A percentile compares a stretch with the other conserved stretches of the same genome.
phyloP scores from a whole-genome alignment of 768 basidiomycete species.

The Mrakia gelida region DNA sequence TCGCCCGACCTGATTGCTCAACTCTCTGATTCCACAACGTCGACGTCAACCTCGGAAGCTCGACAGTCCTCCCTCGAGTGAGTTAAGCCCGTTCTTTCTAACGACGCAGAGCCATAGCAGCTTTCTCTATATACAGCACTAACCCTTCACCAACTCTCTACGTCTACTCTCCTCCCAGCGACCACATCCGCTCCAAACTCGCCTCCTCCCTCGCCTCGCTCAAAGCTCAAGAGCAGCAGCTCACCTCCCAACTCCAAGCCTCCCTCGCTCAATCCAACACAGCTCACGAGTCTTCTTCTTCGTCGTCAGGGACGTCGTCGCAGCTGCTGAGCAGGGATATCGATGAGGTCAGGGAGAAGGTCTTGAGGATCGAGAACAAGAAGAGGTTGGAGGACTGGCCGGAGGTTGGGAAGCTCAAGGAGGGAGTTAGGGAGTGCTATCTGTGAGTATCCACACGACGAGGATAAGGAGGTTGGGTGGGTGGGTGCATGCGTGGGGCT shows the following conservation, averaged over 20 bases:
- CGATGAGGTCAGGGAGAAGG: slow-evolving; percentile 45
- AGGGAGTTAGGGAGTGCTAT: slow-evolving; percentile 43
- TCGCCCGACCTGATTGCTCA: slow-evolving; percentile 43
- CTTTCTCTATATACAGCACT: not conserved
- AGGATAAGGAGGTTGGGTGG: too few relatives aligned
- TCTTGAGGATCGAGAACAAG: slow-evolving; percentile 40
- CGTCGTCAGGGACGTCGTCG: slow-evolving; percentile 38
- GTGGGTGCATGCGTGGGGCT: too few relatives aligned
- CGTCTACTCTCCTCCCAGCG: slow-evolving; percentile 36
- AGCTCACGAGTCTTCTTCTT: slow-evolving; percentile 15
- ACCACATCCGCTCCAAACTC: slow-evolving; percentile 42
- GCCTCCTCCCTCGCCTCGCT: slow-evolving; percentile 41
- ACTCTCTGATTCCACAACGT: slow-evolving; percentile 38
- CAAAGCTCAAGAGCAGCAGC: slow-evolving; percentile 45
- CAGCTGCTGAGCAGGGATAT: slow-evolving; percentile 44
- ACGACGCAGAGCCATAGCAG: too few relatives aligned
- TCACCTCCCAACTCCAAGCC: slow-evolving; percentile 34
- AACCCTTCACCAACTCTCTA: too few relatives aligned
- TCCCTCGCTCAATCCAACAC: slow-evolving; percentile 32
- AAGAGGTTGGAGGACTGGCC: slow-evolving; percentile 37
- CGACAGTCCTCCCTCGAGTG: slow-evolving; percentile 32
- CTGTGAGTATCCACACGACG: too few relatives aligned
- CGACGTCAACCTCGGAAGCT: slow-evolving; percentile 28
- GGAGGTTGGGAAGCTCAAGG: slow-evolving; percentile 39
- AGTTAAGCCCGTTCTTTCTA: not conserved